Evolutionary conservation across 2,329 filamentous ascomycete species (phyloP).

Genomic region (Neodidymelliopsis sp.): DNA sequence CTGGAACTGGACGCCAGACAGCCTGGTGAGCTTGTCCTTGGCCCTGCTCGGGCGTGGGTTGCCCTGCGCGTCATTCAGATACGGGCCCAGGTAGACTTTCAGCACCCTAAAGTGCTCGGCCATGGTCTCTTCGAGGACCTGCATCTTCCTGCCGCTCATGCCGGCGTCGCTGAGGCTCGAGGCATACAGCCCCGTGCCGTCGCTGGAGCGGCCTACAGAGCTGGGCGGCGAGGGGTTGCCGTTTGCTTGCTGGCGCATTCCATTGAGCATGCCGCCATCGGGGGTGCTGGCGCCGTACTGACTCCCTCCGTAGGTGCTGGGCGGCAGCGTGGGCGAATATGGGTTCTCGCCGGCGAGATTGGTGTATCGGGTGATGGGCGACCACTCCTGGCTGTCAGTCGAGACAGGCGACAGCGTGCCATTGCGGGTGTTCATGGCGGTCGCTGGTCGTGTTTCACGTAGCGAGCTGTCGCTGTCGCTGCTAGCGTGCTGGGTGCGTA

Average conservation of each 20-base stretch:
- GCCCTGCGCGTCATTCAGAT: slow-evolving; percentile 75
- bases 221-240: slow-evolving; percentile 82
- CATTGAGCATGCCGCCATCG: slow-evolving; percentile 60
- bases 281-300: slow-evolving; percentile 47
- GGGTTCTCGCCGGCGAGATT: slow-evolving; percentile 48
- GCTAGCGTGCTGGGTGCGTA: slow-evolving; percentile 18
- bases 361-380: slow-evolving; percentile 50
- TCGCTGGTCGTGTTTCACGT: slow-evolving; percentile 30
- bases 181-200: slow-evolving; percentile 73
- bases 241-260: slow-evolving; percentile 55
- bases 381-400: slow-evolving; percentile 52
- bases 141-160: slow-evolving; percentile 65
- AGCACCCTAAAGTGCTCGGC: slow-evolving; percentile 83
- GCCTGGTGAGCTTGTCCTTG: slow-evolving; percentile 88
- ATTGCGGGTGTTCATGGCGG: slow-evolving; percentile 49
- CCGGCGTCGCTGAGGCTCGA: slow-evolving; percentile 62
- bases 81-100: slow-evolving; percentile 75
- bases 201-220: slow-evolving; percentile 85
- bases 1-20: slow-evolving; percentile 93
- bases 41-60: slow-evolving; percentile 84
- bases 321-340: slow-evolving; percentile 47
- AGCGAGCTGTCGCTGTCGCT: slow-evolving; percentile 28
- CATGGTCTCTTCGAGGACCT: slow-evolving; percentile 71
- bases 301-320: slow-evolving; percentile 43
- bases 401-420: slow-evolving; percentile 51